These are phyloP conservation scores for Selaginella tamariscina DNA, from an alignment of 75 land plant genomes.

Conservation along the genomic window DNA sequence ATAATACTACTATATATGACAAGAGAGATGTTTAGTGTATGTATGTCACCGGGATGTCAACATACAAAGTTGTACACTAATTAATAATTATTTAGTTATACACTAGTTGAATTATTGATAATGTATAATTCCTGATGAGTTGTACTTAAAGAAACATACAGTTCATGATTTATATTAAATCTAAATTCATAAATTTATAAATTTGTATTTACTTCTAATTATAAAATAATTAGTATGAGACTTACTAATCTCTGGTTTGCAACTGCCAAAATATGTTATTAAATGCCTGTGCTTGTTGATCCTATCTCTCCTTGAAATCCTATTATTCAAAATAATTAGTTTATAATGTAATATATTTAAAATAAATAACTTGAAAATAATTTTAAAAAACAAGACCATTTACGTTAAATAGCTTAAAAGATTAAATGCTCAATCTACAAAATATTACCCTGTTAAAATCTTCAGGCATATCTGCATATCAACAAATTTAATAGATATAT, in stretches of 20 bases:
- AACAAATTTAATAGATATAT: too few species aligned
- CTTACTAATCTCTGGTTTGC: slow-evolving; percentile 67
- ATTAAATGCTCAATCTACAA: background rate
- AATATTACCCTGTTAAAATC: slow-evolving; percentile 55
- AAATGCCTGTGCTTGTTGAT: slow-evolving; percentile 71
- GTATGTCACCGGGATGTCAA: slow-evolving; percentile 87
- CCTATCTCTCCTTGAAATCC: slow-evolving; percentile 84
- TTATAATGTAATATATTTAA: too few species aligned
- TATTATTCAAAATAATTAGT: slow-evolving; percentile 25
- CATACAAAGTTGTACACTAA: background rate
- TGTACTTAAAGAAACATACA: too few species aligned
- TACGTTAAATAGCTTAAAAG: background rate
- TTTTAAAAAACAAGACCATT: background rate
- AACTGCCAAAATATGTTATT: slow-evolving; percentile 84
- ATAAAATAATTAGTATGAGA: too few species aligned
- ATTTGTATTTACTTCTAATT: too few species aligned
- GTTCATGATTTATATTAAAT: too few species aligned
- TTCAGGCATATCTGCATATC: slow-evolving; percentile 86
- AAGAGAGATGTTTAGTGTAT: slow-evolving; percentile 85
- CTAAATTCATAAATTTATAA: too few species aligned
- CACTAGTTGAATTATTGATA: background rate
- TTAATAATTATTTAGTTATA: too few species aligned
- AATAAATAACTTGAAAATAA: slow-evolving; percentile 14
- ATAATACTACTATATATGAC: slow-evolving; percentile 92
- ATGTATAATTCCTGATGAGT: too few species aligned